Evolutionary conservation across 345 rosid genomes (phyloP), one percentile per base, ranked within the genome.

Genomic region (Sapria himalayana): DNA sequence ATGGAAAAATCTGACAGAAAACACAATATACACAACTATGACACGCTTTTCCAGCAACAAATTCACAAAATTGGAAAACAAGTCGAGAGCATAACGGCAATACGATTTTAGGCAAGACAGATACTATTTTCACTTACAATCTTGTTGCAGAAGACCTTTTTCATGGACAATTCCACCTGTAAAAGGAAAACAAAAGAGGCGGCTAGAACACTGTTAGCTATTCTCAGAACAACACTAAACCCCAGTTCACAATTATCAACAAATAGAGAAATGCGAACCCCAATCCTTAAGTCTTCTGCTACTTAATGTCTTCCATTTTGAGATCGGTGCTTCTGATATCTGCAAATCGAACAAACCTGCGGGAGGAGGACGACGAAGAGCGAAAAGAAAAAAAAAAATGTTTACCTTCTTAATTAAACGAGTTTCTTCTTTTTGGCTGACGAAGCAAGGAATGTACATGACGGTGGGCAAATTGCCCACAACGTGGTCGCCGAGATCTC

Each of bases 131-230:
- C 36, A 67, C 94, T 72, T 63, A 86, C 97, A 55, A 20, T 76
- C 82, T 65, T 82, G 94, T 15, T 92, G 76, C 22, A 86, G 60
- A 39, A 82, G 82, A 61, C 98, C 94, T 62, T 86, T 86, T 64
- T 78, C 94, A 57, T 76, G 94, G 39, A 86, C 98, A 51, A 82
- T 57, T 35, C 98, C 98, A 33, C 98, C 98, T 86, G 70, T 27
- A 15, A 21, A 42, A 49, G 14, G 35, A 47, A 29, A 49, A 18
- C 4, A 22, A 22, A 14, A 2, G n/a, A n/a, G n/a, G n/a, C n/a
- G n/a, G n/a, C n/a, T n/a, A n/a, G n/a, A n/a, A n/a, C n/a, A n/a
- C n/a, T n/a, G n/a, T n/a, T n/a, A n/a, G n/a, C n/a, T n/a, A n/a
- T n/a, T n/a, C n/a, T n/a, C n/a, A n/a, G n/a, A n/a, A n/a, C n/a